Evolutionary conservation across 257 asterid species (phyloP), one percentile per base, ranked within the genome.

Genomic region (Phtheirospermum japonicum): DNA sequence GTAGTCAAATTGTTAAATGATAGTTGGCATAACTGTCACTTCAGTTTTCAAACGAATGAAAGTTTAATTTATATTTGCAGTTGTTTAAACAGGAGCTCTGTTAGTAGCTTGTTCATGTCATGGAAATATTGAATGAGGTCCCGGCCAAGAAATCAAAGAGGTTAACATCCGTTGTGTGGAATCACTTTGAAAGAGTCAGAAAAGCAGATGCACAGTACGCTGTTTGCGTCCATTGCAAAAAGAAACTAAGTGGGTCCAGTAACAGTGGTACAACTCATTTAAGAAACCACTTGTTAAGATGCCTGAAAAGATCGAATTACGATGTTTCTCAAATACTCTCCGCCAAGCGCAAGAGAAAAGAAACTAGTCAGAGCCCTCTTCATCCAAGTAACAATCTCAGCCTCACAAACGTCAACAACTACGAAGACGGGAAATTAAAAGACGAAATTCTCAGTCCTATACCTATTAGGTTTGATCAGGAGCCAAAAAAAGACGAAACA

Each of bases 201-300:
- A 91, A 88, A 80, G 97, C 92, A 17, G 99, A 93, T 7, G 77
- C 77, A 32, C 95, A 89, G 66, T 89, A 85, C 79, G 99, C 99
- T 20, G 91, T 89, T 70, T 93, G 99, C 66, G 66, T 85, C 56
- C 97, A 93, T 68, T 93, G 99, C 87, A 93, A 87, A 45, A 93
- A 93, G 87, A 89, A 87, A 79, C 85, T 93, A 17, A 86, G 97
- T 55, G 99, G 99, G 53, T 93, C 99, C 23, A 89, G 97, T 75
- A 89, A 89, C 63, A 93, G 99, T 18, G 99, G 99, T 66, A 93
- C 99, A 33, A 93, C 97, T 9, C 99, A 93, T 82, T 73, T 93
- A 60, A 81, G 97, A 75, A 93, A 93, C 74, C 99, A 93, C 75
- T 71, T 93, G 76, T 34, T 93, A 46, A 87, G 99, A 55, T 93